Evolutionary conservation across 331 rosid species (phyloP), one percentile per base, ranked within the genome.

Genomic region (Acacia concinna): DNA sequence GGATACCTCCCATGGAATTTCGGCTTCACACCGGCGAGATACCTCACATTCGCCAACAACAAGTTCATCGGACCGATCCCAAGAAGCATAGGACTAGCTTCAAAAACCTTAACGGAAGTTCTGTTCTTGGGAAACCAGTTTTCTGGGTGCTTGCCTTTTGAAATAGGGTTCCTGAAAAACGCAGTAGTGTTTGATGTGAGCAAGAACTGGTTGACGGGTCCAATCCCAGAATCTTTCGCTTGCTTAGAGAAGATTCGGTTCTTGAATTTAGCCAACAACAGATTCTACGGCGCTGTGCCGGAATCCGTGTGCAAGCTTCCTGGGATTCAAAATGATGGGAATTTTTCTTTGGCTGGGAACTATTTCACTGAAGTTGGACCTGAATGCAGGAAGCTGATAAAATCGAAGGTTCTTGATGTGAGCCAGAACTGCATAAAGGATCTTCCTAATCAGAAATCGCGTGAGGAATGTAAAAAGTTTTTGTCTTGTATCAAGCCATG

Each of bases 41-140:
- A 67, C 74, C 83, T 90, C 78, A 88, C 95, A 15, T 90, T 92
- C 21, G 96, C 94, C 47, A 87, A 85, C 86, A 92, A 90, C 81
- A 25, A 40, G 5, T 85, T 92, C 80, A 64, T 82, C 0, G 97
- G 97, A 27, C 81, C 54, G 12, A 90, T 92, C 74, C 97, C 97
- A 1, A 20, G 20, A 1, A 84, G 86, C 87, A 88, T 93, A 4
- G 94, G 96, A 4, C 1, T 4, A 0, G 91, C 90, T 4, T 34
- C 74, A 9, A 68, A 87, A 1, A 88, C 85, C 0, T 88, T 90
- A 28, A 43, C 49, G 30, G 97, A 92, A 31, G 84, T 92, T 8
- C 90, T 92, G 40, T 89, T 92, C 85, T 47, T 89, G 40, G 74
- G 83, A 64, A 92, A 92, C 85, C 3, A 21, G 0, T 80, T 90